phyloP scores from a whole-genome alignment of 179 eudicot genomes.

The Beta lomatogona region DNA sequence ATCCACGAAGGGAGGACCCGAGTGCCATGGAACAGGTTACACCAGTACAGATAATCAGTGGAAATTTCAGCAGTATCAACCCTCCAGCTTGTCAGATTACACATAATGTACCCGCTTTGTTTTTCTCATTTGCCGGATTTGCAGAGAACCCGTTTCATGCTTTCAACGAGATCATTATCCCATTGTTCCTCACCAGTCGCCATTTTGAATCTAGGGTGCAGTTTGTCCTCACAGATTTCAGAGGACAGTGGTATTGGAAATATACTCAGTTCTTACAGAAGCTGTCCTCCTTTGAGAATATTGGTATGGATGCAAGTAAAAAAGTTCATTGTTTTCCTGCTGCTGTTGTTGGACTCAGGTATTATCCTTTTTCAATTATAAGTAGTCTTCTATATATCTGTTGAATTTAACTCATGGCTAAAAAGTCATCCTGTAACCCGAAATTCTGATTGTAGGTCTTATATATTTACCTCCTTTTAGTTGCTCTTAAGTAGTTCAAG shows the following conservation, averaged over 20 bases:
- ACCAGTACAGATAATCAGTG: constrained; percentile 31
- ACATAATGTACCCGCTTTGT: constrained; percentile 36
- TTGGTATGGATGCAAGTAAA: constrained; percentile 23
- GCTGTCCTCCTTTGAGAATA: constrained; percentile 31
- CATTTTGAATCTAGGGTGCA: constrained; percentile 37
- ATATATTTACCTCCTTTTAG: no score
- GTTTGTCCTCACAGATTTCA: constrained; percentile 41
- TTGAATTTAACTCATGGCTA: no score
- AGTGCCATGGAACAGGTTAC: constrained; percentile 37
- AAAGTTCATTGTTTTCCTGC: constrained; percentile 44
- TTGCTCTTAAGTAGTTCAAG: no score
- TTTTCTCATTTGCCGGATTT: constrained; percentile 45
- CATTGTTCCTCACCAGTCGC: constrained; percentile 37
- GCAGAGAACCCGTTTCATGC: constrained; percentile 47
- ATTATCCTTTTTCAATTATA: not conserved
- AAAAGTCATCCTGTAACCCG: no score
- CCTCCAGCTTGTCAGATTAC: constrained; percentile 36
- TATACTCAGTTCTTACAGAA: constrained; percentile 27
- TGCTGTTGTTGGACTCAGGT: constrained; percentile 46
- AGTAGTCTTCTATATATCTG: no score
- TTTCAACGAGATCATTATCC: constrained; percentile 41
- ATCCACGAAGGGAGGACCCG: constrained; percentile 45
- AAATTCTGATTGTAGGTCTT: no score
- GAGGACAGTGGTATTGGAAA: constrained; percentile 31
- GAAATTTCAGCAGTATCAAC: constrained; percentile 16